Base-by-base conservation (phyloP, 306 rosid genomes). In the Trifolium fragiferum region DNA sequence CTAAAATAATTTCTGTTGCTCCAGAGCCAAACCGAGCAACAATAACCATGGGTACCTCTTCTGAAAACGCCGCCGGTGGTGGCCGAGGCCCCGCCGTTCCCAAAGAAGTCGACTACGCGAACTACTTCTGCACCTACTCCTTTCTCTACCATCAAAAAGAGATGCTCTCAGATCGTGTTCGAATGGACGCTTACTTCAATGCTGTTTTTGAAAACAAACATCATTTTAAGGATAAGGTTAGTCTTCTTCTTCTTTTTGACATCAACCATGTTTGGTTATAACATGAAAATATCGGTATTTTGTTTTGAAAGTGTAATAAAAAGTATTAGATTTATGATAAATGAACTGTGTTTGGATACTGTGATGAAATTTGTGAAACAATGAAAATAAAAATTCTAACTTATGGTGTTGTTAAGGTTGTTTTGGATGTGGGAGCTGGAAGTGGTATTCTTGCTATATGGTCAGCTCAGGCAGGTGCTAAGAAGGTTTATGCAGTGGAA, bases 391-490 rank as follows among this genome's bases (percentile, higher is more conserved):
- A 61, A 60, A 21, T 50, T 69, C 0, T 41, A 25, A 3, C 3
- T 62, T 78, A 80, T 2, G 70, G 81, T 30, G 89, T 68, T 60
- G 0, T 60, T 79, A 78, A 94, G 99, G 76, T 87, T 78, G 99
- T 94, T 71, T 92, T 94, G 86, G 99, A 94, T 85, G 98, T 94
- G 80, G 99, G 99, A 78, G 83, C 99, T 20, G 99, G 99, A 66
- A 94, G 99, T 80, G 99, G 99, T 68, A 94, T 94, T 85, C 96
- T 94, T 11, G 99, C 99, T 50, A 92, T 94, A 70, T 94, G 99
- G 99, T 89, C 99, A 2, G 99, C 92, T 1, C 99, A 94, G 68
- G 99, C 98, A 0, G 99, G 99, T 68, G 99, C 99, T 0, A 92
- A 86, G 90, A 94, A 94, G 85, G 99, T 94, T 12, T 94, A 92